Evolutionary conservation across 163 green algal genomes (phyloP).

Genomic region (Scenedesmus sp.): DNA sequence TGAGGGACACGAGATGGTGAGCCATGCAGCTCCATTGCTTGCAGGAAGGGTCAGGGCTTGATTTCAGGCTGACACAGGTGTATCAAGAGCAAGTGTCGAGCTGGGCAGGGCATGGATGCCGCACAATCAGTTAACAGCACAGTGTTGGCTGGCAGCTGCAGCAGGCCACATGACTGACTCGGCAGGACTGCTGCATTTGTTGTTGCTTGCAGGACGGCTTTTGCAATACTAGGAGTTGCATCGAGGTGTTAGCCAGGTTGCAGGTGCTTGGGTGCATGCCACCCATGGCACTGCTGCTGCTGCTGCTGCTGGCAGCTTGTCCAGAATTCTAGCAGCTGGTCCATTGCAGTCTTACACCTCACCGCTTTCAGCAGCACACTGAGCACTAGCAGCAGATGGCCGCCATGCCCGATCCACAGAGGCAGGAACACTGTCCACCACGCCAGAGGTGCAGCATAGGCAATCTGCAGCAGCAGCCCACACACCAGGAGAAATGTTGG

Average conservation of each 20-base stretch:
- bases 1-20: background rate
- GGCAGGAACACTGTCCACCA: slow-evolving; percentile 53
- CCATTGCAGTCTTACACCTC: background rate
- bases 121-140: background rate
- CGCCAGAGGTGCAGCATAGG: background rate
- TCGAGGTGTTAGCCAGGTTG: background rate
- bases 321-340: no score
- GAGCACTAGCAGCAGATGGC: slow-evolving; percentile 33
- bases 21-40: background rate
- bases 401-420: slow-evolving; percentile 27
- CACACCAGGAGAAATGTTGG: background rate
- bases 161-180: background rate
- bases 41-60: background rate
- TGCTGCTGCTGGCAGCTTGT: no score
- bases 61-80: background rate
- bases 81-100: background rate
- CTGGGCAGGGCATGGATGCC: background rate
- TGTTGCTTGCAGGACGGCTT: background rate
- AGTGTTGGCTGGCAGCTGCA: background rate
- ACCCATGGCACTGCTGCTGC: background rate
- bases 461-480: slow-evolving; percentile 29
- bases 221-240: background rate
- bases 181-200: background rate
- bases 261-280: background rate
- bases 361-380: slow-evolving; percentile 35